phyloP scores from a whole-genome alignment of 2,329 filamentous ascomycete species.

The Pestalotiopsis fici region DNA sequence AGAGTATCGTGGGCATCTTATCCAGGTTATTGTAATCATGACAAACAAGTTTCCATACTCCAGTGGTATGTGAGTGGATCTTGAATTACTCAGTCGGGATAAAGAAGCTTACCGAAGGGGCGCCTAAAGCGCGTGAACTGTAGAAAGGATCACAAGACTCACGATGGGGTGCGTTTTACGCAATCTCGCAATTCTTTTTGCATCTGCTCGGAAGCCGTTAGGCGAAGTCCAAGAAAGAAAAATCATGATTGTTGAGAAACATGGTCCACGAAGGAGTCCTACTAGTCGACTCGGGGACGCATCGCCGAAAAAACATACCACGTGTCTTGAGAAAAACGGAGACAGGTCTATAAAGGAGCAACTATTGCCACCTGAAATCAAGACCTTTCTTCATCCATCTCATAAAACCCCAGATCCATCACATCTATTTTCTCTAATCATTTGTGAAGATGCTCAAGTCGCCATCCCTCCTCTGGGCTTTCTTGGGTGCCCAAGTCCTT shows the following conservation, averaged over 20 bases:
- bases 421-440: not conserved
- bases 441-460: conserved; percentile 13
- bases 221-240: not conserved
- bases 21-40: not conserved
- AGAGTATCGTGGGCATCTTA: not conserved
- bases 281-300: not conserved
- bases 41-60: not conserved
- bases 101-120: not conserved
- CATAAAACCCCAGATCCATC: not conserved
- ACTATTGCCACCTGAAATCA: not conserved
- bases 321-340: too few species aligned
- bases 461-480: conserved; percentile 14
- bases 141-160: not conserved
- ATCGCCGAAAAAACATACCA: too few species aligned
- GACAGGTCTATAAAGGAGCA: too few species aligned
- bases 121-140: not conserved
- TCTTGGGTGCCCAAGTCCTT: conserved; percentile 17
- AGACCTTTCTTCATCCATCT: not conserved
- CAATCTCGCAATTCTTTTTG: not conserved
- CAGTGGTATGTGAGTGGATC: not conserved
- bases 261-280: not conserved
- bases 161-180: not conserved
- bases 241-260: not conserved
- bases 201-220: not conserved
- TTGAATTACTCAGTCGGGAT: not conserved